Evolutionary conservation across 345 rosid genomes (phyloP).

Genomic region (Salix arbutifolia): DNA sequence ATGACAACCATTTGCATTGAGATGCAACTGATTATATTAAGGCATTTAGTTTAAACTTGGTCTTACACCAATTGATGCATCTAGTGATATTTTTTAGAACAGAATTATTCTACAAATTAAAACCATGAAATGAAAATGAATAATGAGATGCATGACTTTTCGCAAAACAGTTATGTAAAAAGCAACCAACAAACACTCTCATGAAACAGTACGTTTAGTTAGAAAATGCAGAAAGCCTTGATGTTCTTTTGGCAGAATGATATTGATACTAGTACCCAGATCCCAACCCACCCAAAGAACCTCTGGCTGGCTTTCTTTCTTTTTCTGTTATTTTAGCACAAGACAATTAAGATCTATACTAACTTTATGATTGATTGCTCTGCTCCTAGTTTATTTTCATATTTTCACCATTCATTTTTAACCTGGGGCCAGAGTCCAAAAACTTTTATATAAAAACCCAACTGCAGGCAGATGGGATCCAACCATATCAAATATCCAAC

Average conservation of each 20-base stretch:
- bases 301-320: background rate
- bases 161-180: background rate
- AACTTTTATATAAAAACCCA: conserved; percentile 9
- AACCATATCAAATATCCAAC: conserved; percentile 6
- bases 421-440: background rate
- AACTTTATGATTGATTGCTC: background rate
- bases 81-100: no score
- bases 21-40: no score
- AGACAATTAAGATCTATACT: background rate
- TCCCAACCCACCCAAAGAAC: background rate
- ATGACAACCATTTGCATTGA: no score
- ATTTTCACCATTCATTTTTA: background rate
- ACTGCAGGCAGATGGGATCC: conserved; percentile 18
- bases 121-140: background rate
- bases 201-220: background rate
- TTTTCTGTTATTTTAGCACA: background rate
- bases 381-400: background rate
- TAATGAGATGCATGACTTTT: background rate
- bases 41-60: no score
- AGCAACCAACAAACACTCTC: background rate
- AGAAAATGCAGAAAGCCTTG: background rate
- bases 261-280: background rate
- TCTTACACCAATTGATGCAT: no score
- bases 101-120: no score
- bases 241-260: background rate